These are phyloP conservation scores for Ajuga chamaepitys DNA, from an alignment of 257 asterid species.

Conservation along the genomic window DNA sequence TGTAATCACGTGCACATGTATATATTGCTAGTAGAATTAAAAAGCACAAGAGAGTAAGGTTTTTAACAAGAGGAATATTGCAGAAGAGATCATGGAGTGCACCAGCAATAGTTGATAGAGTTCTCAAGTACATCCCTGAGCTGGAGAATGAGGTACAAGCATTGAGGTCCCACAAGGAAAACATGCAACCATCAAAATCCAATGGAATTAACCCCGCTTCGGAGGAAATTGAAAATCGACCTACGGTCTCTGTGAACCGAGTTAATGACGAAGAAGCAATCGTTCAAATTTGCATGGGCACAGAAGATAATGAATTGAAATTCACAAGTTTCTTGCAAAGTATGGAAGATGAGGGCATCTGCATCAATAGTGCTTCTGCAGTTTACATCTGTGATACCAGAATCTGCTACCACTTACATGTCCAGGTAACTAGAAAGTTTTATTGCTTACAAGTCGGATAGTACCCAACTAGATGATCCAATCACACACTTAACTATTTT, in stretches of 20 bases:
- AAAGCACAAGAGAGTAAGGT: no score
- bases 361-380: slow-evolving; percentile 24
- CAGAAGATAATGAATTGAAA: neutral
- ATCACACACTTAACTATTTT: no score
- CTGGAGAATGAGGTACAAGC: slow-evolving; percentile 23
- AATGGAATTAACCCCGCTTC: no score
- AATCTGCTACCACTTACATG: slow-evolving; percentile 25
- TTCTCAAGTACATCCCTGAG: slow-evolving; percentile 34
- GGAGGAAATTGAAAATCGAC: no score
- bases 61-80: no score
- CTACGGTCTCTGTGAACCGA: slow-evolving; percentile 13
- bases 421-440: slow-evolving; percentile 25
- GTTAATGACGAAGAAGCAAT: slow-evolving; percentile 26
- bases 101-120: slow-evolving; percentile 36
- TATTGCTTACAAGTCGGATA: no score
- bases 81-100: slow-evolving; percentile 48
- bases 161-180: slow-evolving; percentile 16
- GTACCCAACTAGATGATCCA: no score
- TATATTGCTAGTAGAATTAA: no score
- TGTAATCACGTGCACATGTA: no score
- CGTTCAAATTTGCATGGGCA: slow-evolving; percentile 25
- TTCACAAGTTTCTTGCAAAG: slow-evolving; percentile 14
- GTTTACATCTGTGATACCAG: slow-evolving; percentile 9
- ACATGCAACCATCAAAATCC: slow-evolving; percentile 10
- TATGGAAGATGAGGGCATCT: slow-evolving; percentile 25